A percentile compares a stretch with the other conserved stretches of the same genome.
Evolutionary conservation across 345 rosid species (phyloP).

Genomic region (Aquilaria yunnanensis): DNA sequence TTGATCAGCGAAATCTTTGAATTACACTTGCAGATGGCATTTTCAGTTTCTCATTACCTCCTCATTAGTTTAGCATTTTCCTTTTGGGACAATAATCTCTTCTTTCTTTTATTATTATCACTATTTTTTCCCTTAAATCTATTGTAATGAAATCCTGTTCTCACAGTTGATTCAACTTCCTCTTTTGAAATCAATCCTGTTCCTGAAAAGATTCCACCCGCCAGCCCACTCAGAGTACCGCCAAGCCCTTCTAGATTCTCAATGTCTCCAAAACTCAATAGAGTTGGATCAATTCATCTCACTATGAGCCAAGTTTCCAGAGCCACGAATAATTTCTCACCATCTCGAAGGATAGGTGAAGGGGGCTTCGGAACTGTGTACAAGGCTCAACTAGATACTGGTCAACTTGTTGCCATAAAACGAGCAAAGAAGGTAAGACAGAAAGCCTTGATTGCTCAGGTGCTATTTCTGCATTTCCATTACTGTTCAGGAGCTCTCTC

Average conservation of each 20-base stretch:
- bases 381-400: conserved; percentile 63
- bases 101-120: conserved; percentile 2
- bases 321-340: conserved; percentile 75
- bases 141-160: conserved; percentile 14
- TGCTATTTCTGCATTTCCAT: too few species aligned
- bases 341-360: conserved; percentile 63
- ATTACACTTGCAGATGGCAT: background rate
- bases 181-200: conserved; percentile 43
- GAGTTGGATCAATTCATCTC: conserved; percentile 64
- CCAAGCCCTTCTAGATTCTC: conserved; percentile 87
- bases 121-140: background rate
- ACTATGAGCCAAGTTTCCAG: conserved; percentile 42
- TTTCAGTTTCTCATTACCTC: background rate
- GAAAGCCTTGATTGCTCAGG: conserved; percentile 4
- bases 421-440: conserved; percentile 82
- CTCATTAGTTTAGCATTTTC: conserved; percentile 4
- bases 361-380: conserved; percentile 93
- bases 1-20: background rate
- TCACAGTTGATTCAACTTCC: conserved; percentile 56
- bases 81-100: background rate
- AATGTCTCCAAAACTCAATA: conserved; percentile 60
- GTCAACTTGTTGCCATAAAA: conserved; percentile 84
- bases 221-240: conserved; percentile 70
- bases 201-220: conserved; percentile 62
- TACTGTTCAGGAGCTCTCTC: too few species aligned